Evolutionary conservation across 139 green algal genomes (phyloP).

Genomic region (Chlorella sp.): DNA sequence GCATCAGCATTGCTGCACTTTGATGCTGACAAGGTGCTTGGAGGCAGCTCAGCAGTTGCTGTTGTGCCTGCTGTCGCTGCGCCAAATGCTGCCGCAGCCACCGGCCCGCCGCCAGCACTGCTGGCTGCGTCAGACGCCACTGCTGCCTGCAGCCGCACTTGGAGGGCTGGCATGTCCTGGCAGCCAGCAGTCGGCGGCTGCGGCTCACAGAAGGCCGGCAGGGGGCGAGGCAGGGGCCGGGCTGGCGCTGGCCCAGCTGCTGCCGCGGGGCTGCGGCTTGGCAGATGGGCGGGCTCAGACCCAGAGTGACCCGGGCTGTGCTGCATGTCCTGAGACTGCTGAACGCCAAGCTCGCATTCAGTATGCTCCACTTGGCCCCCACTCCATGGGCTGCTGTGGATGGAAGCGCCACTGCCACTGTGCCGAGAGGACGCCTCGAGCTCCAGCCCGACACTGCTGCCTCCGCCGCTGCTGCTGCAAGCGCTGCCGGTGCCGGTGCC

Average conservation of each 20-base stretch:
- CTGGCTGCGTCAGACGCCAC: no score
- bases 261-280: background rate
- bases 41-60: no score
- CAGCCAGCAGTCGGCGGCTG: background rate
- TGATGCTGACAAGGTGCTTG: no score
- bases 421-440: background rate
- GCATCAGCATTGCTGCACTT: no score
- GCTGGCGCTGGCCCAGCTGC: background rate
- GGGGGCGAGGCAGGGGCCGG: background rate
- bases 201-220: slow-evolving; percentile 7
- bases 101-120: no score
- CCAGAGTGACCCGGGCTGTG: background rate
- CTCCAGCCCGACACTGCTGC: background rate
- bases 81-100: no score
- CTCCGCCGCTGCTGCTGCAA: background rate
- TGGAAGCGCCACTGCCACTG: background rate
- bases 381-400: background rate
- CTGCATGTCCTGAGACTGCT: background rate
- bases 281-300: no score
- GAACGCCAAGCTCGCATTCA: background rate
- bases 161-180: no score
- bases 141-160: no score
- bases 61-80: no score
- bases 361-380: no score
- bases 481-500: background rate